Base-by-base conservation (phyloP, 257 asterid genomes). In the Fraxinus cuspidata region DNA sequence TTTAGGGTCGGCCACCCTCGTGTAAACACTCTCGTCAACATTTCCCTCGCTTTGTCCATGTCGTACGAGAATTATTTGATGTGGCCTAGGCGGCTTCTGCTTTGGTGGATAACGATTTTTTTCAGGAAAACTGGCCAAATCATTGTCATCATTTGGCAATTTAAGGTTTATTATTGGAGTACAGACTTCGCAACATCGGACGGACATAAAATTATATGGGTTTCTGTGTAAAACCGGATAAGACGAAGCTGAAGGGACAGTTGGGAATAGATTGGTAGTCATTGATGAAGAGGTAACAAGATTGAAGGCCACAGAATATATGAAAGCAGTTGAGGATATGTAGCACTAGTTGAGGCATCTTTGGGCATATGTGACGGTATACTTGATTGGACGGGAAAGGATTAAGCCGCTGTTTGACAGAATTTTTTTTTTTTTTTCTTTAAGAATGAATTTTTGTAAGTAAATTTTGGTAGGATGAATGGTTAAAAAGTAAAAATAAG, bases 31-130 rank as follows among this genome's bases (percentile, higher is more conserved):
- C 73, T 92, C 97, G 73, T 92, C 97, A 12, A 90, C 91, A 31
- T 92, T 92, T 23, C 97, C 97, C 63, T 87, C 88, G 76, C 97
- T 90, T 81, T 92, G 89, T 0, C 97, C 96, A 80, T 92, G 97
- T 11, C 96, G 84, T 2, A 92, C 96, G 1, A 92, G 91, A 23
- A 92, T 86, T 32, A 92, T 92, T 77, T 96, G 70, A 2, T 85
- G 81, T 5, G 97, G 96, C 72, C 96, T 80, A 3, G 94, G 96
- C n/a, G 94, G 96, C 78, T 80, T 84, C 0, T 78, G 16, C 35
- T 56, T 23, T 4, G 47, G 35, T 53, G 69, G 80, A 67, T 35
- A 15, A 0, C 40, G 66, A 38, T 60, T 73, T 80, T 84, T 90
- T 68, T 90, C 96, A 0, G 93, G 96, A 31, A 88, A 90, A 60